These are phyloP conservation scores for Acer negundo DNA, from an alignment of 345 rosid genomes.

Conservation along the genomic window DNA sequence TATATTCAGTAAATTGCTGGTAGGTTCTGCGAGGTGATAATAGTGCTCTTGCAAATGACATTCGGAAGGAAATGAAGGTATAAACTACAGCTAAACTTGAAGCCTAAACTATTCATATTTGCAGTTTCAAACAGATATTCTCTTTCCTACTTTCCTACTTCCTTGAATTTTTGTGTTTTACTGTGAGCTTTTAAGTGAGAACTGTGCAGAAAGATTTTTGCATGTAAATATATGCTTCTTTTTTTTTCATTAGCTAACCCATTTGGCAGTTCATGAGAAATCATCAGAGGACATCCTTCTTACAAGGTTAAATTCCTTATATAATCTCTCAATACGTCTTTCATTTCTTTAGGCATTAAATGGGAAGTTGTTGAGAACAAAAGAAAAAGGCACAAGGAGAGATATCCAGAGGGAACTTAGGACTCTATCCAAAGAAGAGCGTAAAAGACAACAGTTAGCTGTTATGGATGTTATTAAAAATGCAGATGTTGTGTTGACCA, in stretches of 20 bases:
- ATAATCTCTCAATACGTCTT: conserved; percentile 10
- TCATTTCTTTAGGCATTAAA: conserved; percentile 54
- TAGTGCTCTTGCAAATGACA: conserved; percentile 86
- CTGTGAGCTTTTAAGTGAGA: background rate
- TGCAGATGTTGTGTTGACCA: conserved; percentile 79
- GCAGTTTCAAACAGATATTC: background rate
- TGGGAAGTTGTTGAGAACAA: conserved; percentile 83
- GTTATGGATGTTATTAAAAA: conserved; percentile 84
- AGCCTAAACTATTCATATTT: background rate
- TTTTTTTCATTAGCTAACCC: background rate
- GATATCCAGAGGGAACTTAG: conserved; percentile 87
- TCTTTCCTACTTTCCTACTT: background rate
- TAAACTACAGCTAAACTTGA: background rate
- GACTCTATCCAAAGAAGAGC: conserved; percentile 83
- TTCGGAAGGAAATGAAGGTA: conserved; percentile 96
- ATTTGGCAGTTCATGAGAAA: background rate
- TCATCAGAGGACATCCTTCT: background rate
- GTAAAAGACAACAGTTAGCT: conserved; percentile 96
- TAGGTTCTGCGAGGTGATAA: conserved; percentile 89
- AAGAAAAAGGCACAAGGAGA: conserved; percentile 80
- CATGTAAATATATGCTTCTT: background rate
- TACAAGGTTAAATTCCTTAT: conserved; percentile 1
- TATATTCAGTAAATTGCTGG: conserved; percentile 21
- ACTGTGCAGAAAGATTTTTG: background rate
- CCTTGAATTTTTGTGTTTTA: background rate